Conservation (phyloP, 2,329 filamentous ascomycete species). For the Colletotrichum destructivum region DNA sequence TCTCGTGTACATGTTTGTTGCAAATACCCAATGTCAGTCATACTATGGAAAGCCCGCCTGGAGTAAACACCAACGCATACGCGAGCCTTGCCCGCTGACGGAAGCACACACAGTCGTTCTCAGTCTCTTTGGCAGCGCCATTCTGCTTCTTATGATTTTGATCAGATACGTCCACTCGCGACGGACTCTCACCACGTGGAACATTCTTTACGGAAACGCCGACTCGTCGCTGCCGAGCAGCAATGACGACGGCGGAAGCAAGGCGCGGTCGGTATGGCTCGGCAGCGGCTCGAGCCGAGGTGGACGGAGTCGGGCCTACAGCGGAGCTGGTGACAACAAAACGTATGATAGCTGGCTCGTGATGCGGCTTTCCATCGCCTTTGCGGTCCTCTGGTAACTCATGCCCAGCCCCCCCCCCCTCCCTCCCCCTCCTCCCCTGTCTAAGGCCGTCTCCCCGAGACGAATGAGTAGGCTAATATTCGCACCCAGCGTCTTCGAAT, state of each 20-base stretch:
- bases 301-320: constrained; percentile 36
- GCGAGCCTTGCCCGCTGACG: background rate
- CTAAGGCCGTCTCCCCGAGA: too few relatives aligned
- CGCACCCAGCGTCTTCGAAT: constrained; percentile 24
- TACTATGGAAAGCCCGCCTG: too few relatives aligned
- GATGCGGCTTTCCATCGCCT: constrained; percentile 60
- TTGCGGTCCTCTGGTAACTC: constrained; percentile 56
- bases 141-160: constrained; percentile 57
- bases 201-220: constrained; percentile 50
- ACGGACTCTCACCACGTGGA: constrained; percentile 50
- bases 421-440: too few relatives aligned
- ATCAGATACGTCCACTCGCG: constrained; percentile 58
- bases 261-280: constrained; percentile 27
- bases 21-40: constrained; percentile 34
- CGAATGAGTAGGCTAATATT: background rate
- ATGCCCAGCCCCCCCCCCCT: fast-evolving
- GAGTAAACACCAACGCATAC: background rate
- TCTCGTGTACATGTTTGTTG: constrained; percentile 30
- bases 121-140: constrained; percentile 47
- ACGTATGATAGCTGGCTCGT: constrained; percentile 64
- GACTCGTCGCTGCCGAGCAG: constrained; percentile 5
- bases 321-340: constrained; percentile 42
- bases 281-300: constrained; percentile 27
- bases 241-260: constrained; percentile 10
- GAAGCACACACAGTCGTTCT: constrained; percentile 17